A percentile compares a stretch with the other conserved stretches of the same genome.
These are phyloP conservation scores for Rhodamnia rubescens DNA, from an alignment of 345 rosid genomes.

Conservation along the genomic window DNA sequence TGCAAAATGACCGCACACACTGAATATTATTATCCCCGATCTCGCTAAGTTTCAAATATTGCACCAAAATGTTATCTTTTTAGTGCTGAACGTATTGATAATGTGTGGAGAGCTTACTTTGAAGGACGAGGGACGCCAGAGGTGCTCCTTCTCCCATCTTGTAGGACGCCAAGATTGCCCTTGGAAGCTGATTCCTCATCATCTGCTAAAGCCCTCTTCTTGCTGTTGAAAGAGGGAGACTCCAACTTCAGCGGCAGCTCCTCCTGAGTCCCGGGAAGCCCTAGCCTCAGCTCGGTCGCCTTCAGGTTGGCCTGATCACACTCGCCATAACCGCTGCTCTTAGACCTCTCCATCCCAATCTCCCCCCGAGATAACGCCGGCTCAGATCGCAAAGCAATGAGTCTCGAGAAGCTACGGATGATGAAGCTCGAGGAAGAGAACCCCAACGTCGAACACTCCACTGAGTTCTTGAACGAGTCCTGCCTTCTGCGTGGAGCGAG, in stretches of 20 bases:
- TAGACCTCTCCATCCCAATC: neutral
- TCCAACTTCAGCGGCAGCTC: neutral
- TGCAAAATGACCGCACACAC: slow-evolving; percentile 8
- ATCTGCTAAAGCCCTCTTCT: slow-evolving; percentile 30
- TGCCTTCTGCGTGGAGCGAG: neutral
- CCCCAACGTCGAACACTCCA: neutral
- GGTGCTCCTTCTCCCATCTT: too few relatives aligned
- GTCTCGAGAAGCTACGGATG: neutral
- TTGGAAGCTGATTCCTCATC: slow-evolving; percentile 22
- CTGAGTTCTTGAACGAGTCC: neutral
- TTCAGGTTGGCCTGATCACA: slow-evolving; percentile 30
- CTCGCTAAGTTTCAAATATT: neutral
- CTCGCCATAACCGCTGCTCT: neutral
- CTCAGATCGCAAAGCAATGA: neutral
- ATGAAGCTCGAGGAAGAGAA: neutral
- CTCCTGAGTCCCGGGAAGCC: slow-evolving; percentile 58
- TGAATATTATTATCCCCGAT: neutral
- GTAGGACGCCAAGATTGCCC: neutral
- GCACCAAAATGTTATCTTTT: neutral
- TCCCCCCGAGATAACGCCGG: neutral
- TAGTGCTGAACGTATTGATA: neutral
- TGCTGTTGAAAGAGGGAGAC: slow-evolving; percentile 3
- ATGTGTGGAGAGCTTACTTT: slow-evolving; percentile 27
- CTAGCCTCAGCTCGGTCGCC: slow-evolving; percentile 75
- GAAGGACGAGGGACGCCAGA: slow-evolving; percentile 20